Base-by-base conservation (phyloP, 169 alveolate genomes). In the Toxoplasma gondii region DNA sequence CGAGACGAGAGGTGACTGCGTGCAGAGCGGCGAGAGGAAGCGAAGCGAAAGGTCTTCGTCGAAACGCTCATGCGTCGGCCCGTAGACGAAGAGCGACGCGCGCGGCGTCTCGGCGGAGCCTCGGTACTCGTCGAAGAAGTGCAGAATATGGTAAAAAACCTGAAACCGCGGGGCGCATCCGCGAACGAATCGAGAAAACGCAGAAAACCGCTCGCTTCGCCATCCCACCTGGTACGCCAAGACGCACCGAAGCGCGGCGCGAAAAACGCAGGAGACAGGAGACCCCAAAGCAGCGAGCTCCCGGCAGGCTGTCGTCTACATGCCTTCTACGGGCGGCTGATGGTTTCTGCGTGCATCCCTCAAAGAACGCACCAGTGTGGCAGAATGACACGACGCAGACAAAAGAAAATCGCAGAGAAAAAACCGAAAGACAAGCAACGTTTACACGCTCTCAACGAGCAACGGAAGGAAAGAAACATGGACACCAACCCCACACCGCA, bases 71-170 rank as follows among this genome's bases (percentile, higher is more conserved):
- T 84, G 91, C 31, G 91, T 84, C n/a, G 91, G 91, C 78, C 80
- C 91, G 78, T 84, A 84, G 44, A 84, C 78, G 78, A 84, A 84
- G 45, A 84, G 70, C 1, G 91, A 84, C n/a, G 78, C 91, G 1
- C 91, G 70, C 49, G 91, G 91, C 27, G 38, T 36, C 34, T 36
- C 78, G 22, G 22, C n/a, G 7, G 54, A 17, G 69, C 91, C 91
- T 5, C 22, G 19, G 64, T 82, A 82, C 34, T 22, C 69, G 45
- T 84, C 91, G 78, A 53, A 44, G 78, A 29, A 84, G 44, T 84
- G 78, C 78, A 24, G 5, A 12, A 84, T 38, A 19, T 45, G 78
- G 45, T 43, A 49, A 78, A 84, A 84, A 22, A 84, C 78, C 91
- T 84, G 91, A 17, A 41, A 34, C n/a, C n/a, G n/a, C n/a, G n/a